Evolutionary conservation across 108 stramenopile species (phyloP), one percentile per base, ranked within the genome.

Genomic region (Discostella stelligeroides): DNA sequence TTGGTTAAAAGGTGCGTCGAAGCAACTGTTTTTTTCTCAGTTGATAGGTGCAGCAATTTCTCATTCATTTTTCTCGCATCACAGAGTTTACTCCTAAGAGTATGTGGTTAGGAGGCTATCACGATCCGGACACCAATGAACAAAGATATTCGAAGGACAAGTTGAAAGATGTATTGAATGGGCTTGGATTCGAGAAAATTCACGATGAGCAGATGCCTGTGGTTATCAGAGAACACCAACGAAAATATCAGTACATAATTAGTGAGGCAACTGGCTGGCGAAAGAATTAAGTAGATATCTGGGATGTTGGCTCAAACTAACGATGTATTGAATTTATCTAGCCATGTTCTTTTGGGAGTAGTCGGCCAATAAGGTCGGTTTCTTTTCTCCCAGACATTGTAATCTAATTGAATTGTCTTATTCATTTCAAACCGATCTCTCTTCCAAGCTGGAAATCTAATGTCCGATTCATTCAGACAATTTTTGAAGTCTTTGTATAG

Each of bases 201-300:
- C 81, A 92, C 62, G 87, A 92, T 56, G 70, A 83, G 30, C 81
- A 95, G 27, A 90, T 96, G 82, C 94, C 96, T 5, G 78, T 98
- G 63, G 70, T 98, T 20, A 98, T 98, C 63, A 88, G 97, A 10
- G 97, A 98, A 63, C 97, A 98, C 65, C 84, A 78, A 60, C 70
- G 97, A 39, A 98, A 98, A 81, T 98, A 95, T 72, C 97, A 98
- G 40, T 96, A 93, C 75, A 95, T 96, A 61, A 85, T 96, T 39
- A 94, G 92, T 46, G 89, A 97, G 68, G 94, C 91, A 2, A 92
- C 91, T 38, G 92, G 89, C 1, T 98, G 95, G 92, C 72, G 91
- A 12, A 93, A 87, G 64, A 43, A 46, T 25, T 69, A 69, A 59
- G 14, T 60, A 2, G 45, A 46, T 1, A 46, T 17, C 2, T 46